These are phyloP conservation scores for Suillus spraguei DNA, from an alignment of 768 basidiomycete genomes.

Conservation along the genomic window DNA sequence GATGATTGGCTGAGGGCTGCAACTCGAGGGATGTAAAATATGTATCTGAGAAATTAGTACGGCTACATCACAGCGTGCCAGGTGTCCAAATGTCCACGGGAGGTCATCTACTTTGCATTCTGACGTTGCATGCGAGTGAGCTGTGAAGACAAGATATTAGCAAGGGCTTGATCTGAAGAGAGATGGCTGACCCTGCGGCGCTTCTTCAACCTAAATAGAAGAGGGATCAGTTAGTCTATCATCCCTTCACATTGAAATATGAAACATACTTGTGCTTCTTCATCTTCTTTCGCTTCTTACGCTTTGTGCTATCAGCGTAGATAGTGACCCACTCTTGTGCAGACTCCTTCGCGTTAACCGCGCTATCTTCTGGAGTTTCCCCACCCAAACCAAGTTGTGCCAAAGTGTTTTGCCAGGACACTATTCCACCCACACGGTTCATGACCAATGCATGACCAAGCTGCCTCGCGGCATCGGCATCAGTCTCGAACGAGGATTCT, in stretches of 20 bases:
- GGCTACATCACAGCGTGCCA: conserved; percentile 3
- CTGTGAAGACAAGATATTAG: conserved; percentile 33
- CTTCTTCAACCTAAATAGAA: conserved; percentile 73
- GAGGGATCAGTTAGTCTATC: conserved; percentile 8
- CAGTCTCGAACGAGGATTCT: conserved; percentile 64
- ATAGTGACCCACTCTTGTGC: conserved; percentile 67
- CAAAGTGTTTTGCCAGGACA: conserved; percentile 72
- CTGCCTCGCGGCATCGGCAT: conserved; percentile 79
- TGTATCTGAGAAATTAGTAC: conserved; percentile 2
- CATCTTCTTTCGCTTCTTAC: conserved; percentile 92
- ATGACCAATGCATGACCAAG: conserved; percentile 76
- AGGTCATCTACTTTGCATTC: conserved; percentile 27
- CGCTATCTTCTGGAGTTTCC: conserved; percentile 49
- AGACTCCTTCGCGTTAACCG: conserved; percentile 52
- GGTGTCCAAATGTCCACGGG: background rate
- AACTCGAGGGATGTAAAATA: background rate
- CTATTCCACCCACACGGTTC: conserved; percentile 59
- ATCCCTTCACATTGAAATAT: conserved; percentile 8
- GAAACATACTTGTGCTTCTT: conserved; percentile 90
- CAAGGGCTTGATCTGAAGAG: background rate
- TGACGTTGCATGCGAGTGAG: conserved; percentile 45
- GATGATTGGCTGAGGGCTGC: background rate
- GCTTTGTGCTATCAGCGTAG: conserved; percentile 77
- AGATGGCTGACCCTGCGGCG: conserved; percentile 70
- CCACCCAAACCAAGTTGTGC: conserved; percentile 63